Conservation (phyloP, 2,329 filamentous ascomycete species). For the Fusarium protoensiforme region DNA sequence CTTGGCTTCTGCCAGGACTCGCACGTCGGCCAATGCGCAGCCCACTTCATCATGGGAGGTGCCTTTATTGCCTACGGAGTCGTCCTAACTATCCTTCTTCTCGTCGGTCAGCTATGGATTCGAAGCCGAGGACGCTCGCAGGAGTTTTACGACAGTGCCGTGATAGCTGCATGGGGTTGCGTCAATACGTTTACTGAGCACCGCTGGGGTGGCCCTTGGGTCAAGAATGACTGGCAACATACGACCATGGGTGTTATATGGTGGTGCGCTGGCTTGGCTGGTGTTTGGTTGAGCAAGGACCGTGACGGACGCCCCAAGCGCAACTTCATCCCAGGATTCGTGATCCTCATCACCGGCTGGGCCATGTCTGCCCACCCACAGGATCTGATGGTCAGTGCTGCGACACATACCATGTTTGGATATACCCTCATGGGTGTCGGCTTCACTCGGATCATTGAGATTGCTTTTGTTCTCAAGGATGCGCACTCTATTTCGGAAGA, state of each 20-base stretch:
- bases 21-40: conserved; percentile 90
- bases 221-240: conserved; percentile 94
- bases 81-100: conserved; percentile 83
- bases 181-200: conserved; percentile 99
- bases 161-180: conserved; percentile 95
- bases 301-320: conserved; percentile 87
- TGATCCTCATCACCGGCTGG: conserved; percentile 93
- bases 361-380: conserved; percentile 95
- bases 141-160: conserved; percentile 93
- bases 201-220: conserved; percentile 90
- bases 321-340: conserved; percentile 92
- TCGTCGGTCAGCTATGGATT: conserved; percentile 91
- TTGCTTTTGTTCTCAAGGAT: conserved; percentile 87
- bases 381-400: conserved; percentile 82
- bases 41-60: conserved; percentile 98
- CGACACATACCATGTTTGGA: conserved; percentile 90
- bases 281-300: conserved; percentile 90
- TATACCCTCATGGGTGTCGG: conserved; percentile 96
- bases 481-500: conserved; percentile 72
- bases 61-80: conserved; percentile 97
- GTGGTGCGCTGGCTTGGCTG: conserved; percentile 94
- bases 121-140: conserved; percentile 85
- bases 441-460: conserved; percentile 85
- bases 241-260: conserved; percentile 99
- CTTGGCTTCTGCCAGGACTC: conserved; percentile 94